Conservation (phyloP, 2,329 filamentous ascomycete species). For the Xylaria sp. region DNA sequence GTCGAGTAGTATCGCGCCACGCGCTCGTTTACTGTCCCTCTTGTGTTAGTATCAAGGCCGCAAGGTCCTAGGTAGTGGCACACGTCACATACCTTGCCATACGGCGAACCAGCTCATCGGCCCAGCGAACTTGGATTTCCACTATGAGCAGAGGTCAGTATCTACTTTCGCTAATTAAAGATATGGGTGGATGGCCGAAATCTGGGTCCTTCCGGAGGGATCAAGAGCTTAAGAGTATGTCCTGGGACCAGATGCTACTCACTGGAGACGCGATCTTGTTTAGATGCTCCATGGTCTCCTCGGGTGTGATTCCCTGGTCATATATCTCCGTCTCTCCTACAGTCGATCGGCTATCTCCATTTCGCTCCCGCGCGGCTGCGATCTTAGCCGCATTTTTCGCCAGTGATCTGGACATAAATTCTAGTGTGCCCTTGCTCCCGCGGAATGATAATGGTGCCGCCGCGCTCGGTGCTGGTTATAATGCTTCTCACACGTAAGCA, state of each 20-base stretch:
- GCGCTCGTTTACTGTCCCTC: conserved; percentile 35
- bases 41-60: background rate
- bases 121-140: conserved; percentile 36
- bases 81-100: conserved; percentile 35
- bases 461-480: conserved; percentile 35
- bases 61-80: background rate
- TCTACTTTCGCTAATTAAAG: background rate
- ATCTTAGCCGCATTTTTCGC: background rate
- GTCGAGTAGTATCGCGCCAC: conserved; percentile 38
- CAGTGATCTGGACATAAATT: conserved; percentile 4
- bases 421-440: conserved; percentile 38
- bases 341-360: background rate
- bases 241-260: background rate
- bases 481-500: conserved; percentile 5
- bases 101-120: conserved; percentile 41
- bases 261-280: conserved; percentile 32
- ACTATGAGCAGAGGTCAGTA: conserved; percentile 29
- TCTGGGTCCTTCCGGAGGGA: background rate
- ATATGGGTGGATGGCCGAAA: background rate
- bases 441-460: conserved; percentile 39
- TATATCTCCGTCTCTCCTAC: conserved; percentile 33
- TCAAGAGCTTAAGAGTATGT: background rate
- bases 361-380: background rate
- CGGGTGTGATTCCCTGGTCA: conserved; percentile 38
- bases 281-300: conserved; percentile 39